Conservation (phyloP, 768 basidiomycete species). For the Kwoniella dejecticola region DNA sequence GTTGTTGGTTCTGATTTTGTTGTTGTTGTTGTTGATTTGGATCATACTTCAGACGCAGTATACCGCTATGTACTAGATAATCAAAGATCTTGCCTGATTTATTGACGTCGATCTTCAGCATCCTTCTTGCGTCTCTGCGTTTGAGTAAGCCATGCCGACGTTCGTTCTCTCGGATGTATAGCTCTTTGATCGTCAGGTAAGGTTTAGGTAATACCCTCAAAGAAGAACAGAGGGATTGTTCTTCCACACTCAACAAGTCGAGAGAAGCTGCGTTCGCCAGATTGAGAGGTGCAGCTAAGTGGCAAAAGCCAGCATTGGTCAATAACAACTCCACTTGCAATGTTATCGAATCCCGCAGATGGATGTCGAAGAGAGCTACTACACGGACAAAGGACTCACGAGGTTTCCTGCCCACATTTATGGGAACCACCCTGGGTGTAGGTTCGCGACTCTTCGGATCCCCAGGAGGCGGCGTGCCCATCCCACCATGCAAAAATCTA, state of each 20-base stretch:
- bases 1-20: too few species aligned
- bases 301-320: not conserved
- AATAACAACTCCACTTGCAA: too few species aligned
- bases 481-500: conserved; percentile 40
- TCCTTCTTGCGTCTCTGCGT: conserved; percentile 79
- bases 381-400: conserved; percentile 19
- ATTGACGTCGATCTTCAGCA: conserved; percentile 90
- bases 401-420: conserved; percentile 23
- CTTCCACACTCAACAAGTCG: conserved; percentile 82
- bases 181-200: conserved; percentile 94
- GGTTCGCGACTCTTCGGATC: conserved; percentile 34
- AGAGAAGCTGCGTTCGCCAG: conserved; percentile 86
- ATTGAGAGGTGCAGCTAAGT: conserved; percentile 66
- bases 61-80: conserved; percentile 79
- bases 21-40: conserved; percentile 22
- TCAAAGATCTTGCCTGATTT: conserved; percentile 93
- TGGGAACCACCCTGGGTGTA: conserved; percentile 24
- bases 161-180: conserved; percentile 88
- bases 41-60: conserved; percentile 47
- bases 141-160: conserved; percentile 83
- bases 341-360: not conserved
- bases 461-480: conserved; percentile 39
- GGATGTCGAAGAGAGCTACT: too few species aligned
- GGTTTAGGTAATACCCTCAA: conserved; percentile 92
- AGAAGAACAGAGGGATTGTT: conserved; percentile 83